Evolutionary conservation across 1,284 basidiomycete genomes (phyloP).

Genomic region (Ganoderma meredithae): DNA sequence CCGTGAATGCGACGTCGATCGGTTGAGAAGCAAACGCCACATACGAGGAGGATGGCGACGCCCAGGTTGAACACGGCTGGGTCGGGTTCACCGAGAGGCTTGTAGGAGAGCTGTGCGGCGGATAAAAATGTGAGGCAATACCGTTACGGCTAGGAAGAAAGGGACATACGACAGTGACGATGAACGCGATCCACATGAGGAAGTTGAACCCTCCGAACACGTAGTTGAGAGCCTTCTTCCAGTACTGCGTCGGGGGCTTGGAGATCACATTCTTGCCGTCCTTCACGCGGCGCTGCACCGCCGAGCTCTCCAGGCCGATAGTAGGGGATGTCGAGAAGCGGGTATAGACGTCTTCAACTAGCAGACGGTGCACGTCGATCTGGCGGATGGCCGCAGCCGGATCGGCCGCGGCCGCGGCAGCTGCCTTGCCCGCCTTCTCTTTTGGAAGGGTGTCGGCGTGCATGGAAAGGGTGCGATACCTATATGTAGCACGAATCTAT

Average conservation of each 20-base stretch:
- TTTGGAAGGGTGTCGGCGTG: constrained; percentile 42
- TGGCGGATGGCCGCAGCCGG: constrained; percentile 49
- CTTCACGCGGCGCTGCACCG: constrained; percentile 49
- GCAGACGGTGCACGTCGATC: constrained; percentile 56
- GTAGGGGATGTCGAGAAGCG: constrained; percentile 52
- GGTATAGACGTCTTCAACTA: constrained; percentile 49
- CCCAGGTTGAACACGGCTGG: constrained; percentile 56
- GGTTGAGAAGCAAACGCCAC: constrained; percentile 47
- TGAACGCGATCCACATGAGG: constrained; percentile 59
- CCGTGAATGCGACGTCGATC: constrained; percentile 50
- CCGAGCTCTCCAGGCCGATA: constrained; percentile 53
- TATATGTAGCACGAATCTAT: constrained; percentile 30
- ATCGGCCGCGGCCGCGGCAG: constrained; percentile 37
- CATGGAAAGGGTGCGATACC: constrained; percentile 53
- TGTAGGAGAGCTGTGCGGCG: constrained; percentile 49
- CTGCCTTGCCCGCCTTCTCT: constrained; percentile 32
- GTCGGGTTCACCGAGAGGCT: constrained; percentile 56
- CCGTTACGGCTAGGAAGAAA: background rate
- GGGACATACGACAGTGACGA: constrained; percentile 50
- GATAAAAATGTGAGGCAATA: background rate
- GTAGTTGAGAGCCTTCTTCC: constrained; percentile 57
- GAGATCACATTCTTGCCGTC: constrained; percentile 59
- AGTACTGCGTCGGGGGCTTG: constrained; percentile 54
- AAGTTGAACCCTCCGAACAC: constrained; percentile 63
- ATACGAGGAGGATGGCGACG: constrained; percentile 55